phyloP scores from a whole-genome alignment of 2,329 filamentous ascomycete species.

The Colletotrichum coccodes region DNA sequence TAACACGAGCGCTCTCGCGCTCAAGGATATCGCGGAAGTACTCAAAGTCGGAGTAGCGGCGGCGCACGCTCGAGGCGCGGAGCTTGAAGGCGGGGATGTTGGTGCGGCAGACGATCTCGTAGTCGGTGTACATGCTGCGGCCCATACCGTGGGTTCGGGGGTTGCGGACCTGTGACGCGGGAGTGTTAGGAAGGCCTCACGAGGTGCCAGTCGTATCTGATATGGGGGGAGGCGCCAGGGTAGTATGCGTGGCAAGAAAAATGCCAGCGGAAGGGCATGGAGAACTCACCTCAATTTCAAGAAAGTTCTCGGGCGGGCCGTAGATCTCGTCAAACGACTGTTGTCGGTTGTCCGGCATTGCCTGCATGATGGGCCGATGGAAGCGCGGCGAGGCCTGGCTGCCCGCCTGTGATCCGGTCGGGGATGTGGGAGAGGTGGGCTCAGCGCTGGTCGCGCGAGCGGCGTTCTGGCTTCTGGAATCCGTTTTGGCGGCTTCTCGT shows the following conservation, averaged over 20 bases:
- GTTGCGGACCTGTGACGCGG: constrained; percentile 78
- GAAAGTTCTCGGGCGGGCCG: constrained; percentile 96
- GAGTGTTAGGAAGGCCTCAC: neutral
- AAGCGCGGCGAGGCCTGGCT: constrained; percentile 45
- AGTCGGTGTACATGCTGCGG: constrained; percentile 97
- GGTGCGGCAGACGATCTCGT: constrained; percentile 96
- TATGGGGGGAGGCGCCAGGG: neutral
- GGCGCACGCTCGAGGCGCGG: constrained; percentile 85
- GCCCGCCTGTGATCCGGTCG: constrained; percentile 34
- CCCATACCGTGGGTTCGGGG: constrained; percentile 95
- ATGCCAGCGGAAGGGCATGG: neutral
- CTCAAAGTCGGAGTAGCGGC: constrained; percentile 98
- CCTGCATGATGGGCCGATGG: constrained; percentile 69
- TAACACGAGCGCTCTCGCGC: constrained; percentile 92
- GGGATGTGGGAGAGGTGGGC: constrained; percentile 36
- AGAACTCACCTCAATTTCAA: constrained; percentile 89
- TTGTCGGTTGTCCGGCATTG: constrained; percentile 79
- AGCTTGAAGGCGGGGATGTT: constrained; percentile 99
- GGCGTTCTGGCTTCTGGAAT: constrained; percentile 49
- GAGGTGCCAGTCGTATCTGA: neutral
- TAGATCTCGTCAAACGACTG: constrained; percentile 99
- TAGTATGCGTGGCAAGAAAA: neutral
- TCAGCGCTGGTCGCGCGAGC: constrained; percentile 44
- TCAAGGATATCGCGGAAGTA: constrained; percentile 98
- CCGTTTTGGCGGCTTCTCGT: constrained; percentile 52